Evolutionary conservation across 2,329 filamentous ascomycete genomes (phyloP), one percentile per base, ranked within the genome.

Genomic region (Bipolaris oryzae): DNA sequence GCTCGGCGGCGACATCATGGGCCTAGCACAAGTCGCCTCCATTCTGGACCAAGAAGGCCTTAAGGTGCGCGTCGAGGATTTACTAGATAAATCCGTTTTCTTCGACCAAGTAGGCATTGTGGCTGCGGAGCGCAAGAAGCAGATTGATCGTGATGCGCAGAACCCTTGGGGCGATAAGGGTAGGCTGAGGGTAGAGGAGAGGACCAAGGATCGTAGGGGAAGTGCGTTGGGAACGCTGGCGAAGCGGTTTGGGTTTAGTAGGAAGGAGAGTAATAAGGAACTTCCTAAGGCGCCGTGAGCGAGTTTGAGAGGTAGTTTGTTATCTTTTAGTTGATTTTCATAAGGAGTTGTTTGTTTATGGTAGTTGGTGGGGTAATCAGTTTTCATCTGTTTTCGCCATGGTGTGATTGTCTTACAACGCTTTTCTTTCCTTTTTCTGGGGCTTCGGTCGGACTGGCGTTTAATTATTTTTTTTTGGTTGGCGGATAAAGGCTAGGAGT

Each of bases 1-100:
- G 25, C 64, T 74, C 2, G 70, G 72, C 15, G 73, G 72, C 1
- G 71, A 73, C 41, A 71, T 75, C 31, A 73, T 74, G 67, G 71
- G 69, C 13, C 50, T 73, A 7, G 72, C 72, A 20, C 72, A 74
- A 51, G 58, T 75, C 20, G 62, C 69, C 0, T 67, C 64, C 15
- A 73, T 72, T 7, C 63, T 74, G 4, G 68, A 70, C 31, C 63
- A 68, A 34, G 63, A 65, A 3, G 69, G 67, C 3, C 53, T 72
- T 34, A 63, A 53, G 16, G 58, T 74, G 2, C 53, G 65, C 6
- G 69, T 74, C 5, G 72, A 74, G 54, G 72, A 74, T 46, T 42
- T 74, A 38, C 66, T 74, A 20, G 70, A 73, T 7, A 68, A 72
- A 58, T 60, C 60, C 11, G 55, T 69, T 13, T 73, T 74, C 55